Conservation (phyloP, 495 filamentous ascomycete species). For the Penicillium canariense region DNA sequence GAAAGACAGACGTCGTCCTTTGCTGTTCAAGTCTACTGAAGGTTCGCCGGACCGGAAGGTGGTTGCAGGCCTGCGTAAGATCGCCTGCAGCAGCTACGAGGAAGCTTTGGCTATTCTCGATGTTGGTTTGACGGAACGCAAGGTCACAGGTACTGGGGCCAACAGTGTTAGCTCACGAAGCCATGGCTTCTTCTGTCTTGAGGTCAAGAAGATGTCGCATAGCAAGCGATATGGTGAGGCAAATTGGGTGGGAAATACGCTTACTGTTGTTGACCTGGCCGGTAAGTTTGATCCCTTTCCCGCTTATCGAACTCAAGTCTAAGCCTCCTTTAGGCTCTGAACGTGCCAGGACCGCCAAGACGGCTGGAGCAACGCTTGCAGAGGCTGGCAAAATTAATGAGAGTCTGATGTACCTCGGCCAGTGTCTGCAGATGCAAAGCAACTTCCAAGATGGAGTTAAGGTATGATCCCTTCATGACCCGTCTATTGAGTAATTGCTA, state of each 20-base stretch:
- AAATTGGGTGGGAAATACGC: constrained; percentile 73
- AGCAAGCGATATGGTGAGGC: constrained; percentile 48
- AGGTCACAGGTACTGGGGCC: constrained; percentile 84
- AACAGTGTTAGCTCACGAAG: constrained; percentile 87
- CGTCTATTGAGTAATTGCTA: constrained; percentile 3
- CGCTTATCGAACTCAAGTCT: background rate
- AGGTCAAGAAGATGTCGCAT: constrained; percentile 78
- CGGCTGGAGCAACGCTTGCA: constrained; percentile 83
- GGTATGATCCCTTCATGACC: constrained; percentile 43
- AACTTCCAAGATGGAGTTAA: constrained; percentile 70
- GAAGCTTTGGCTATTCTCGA: constrained; percentile 91
- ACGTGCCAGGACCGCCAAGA: constrained; percentile 88
- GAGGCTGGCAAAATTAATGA: constrained; percentile 99
- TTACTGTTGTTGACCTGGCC: constrained; percentile 91
- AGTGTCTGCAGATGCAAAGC: constrained; percentile 95
- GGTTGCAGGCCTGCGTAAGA: constrained; percentile 86
- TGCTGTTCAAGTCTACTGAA: constrained; percentile 88
- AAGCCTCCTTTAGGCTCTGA: constrained; percentile 64
- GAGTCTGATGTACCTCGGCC: constrained; percentile 94
- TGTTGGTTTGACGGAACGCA: constrained; percentile 80
- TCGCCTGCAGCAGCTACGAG: constrained; percentile 78
- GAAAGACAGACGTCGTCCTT: constrained; percentile 71
- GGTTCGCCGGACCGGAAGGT: constrained; percentile 81
- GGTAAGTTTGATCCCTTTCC: constrained; percentile 46
- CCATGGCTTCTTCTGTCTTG: constrained; percentile 95